Conservation (phyloP, 106 monocot genomes). For the Agapanthus africanus region DNA sequence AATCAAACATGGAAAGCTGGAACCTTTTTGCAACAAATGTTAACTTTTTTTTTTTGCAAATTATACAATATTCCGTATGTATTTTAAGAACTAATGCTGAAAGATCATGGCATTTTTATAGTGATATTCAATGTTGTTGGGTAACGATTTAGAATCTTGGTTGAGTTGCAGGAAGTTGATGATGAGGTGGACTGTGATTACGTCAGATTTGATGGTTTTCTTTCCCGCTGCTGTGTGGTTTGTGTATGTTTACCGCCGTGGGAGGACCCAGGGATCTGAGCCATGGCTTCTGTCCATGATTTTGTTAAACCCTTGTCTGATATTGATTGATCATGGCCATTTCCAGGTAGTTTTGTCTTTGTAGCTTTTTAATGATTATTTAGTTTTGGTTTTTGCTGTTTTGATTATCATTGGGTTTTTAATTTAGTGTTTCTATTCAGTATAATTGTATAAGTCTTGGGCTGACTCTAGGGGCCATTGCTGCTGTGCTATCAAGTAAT, state of each 20-base stretch:
- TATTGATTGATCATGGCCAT: conserved; percentile 94
- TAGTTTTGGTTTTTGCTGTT: not conserved
- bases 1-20: no score
- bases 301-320: conserved; percentile 69
- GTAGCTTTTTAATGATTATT: not conserved
- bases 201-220: conserved; percentile 73
- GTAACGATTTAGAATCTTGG: not conserved
- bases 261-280: conserved; percentile 12
- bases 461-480: conserved; percentile 68
- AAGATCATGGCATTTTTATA: not conserved
- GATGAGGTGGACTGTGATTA: conserved; percentile 94
- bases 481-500: conserved; percentile 46
- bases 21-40: no score
- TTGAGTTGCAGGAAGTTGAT: conserved; percentile 55
- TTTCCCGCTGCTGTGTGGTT: conserved; percentile 77
- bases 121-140: no score
- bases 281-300: conserved; percentile 78
- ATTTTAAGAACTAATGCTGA: no score
- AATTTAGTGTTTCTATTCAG: conserved; percentile 24
- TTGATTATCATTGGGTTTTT: not conserved
- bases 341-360: conserved; percentile 58
- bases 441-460: conserved; percentile 98
- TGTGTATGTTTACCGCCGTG: conserved; percentile 34
- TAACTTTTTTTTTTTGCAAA: not conserved
- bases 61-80: no score